Evolutionary conservation across 2,329 filamentous ascomycete genomes (phyloP).

Genomic region (Colletotrichum sojae): DNA sequence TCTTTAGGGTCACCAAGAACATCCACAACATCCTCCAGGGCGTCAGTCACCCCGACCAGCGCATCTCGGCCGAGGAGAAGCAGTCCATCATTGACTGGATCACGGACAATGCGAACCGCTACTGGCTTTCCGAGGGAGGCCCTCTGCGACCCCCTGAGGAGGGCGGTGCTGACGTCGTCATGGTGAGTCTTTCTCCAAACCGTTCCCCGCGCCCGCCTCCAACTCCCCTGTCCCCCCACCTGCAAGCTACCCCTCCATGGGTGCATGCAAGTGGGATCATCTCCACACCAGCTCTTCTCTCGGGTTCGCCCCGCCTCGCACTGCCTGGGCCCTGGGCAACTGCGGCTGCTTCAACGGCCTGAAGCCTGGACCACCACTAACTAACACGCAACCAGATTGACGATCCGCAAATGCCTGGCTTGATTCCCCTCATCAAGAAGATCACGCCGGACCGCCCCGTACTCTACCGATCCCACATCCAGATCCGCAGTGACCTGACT

Average conservation of each 20-base stretch:
- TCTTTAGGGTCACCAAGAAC: slow-evolving; percentile 88
- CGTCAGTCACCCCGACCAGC: slow-evolving; percentile 75
- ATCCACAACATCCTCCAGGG: slow-evolving; percentile 92
- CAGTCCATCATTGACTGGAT: slow-evolving; percentile 79
- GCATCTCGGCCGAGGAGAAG: slow-evolving; percentile 75
- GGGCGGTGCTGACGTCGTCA: slow-evolving; percentile 82
- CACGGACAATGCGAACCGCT: slow-evolving; percentile 78
- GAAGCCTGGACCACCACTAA: slow-evolving; percentile 17
- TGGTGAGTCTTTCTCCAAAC: slow-evolving; percentile 59
- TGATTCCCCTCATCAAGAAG: slow-evolving; percentile 82
- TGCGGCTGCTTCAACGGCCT: too few species aligned
- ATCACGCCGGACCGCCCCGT: slow-evolving; percentile 80
- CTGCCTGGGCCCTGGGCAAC: background rate
- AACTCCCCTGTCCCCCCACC: slow-evolving; percentile 28
- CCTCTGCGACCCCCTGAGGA: slow-evolving; percentile 75
- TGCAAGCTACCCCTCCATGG: slow-evolving; percentile 35
- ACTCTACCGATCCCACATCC: slow-evolving; percentile 86
- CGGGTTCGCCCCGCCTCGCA: slow-evolving; percentile 10
- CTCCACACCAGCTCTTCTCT: slow-evolving; percentile 31
- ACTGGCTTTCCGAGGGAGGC: slow-evolving; percentile 79
- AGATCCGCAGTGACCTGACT: slow-evolving; percentile 82
- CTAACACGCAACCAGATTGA: slow-evolving; percentile 68
- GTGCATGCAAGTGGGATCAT: slow-evolving; percentile 27
- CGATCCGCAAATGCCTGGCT: slow-evolving; percentile 86
- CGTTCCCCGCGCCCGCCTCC: slow-evolving; percentile 20